Evolutionary conservation across 306 rosid species (phyloP), one percentile per base, ranked within the genome.

Genomic region (Vigna angularis): DNA sequence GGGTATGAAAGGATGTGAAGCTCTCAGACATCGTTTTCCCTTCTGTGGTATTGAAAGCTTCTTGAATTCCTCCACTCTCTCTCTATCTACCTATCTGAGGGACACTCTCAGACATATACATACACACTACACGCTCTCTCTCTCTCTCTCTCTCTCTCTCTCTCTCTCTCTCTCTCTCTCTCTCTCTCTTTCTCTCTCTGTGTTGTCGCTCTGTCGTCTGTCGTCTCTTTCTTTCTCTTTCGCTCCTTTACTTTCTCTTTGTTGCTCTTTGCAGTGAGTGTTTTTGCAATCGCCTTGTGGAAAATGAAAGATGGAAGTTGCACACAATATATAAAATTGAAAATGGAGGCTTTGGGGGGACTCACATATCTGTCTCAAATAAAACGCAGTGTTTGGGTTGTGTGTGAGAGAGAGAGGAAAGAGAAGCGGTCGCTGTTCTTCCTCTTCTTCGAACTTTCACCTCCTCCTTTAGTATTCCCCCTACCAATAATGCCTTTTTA

Each of bases 11-110:
- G 91, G 92, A 90, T 78, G 86, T 77, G 86, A 88, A 82, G 87
- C 87, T 84, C 87, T 89, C 83, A 83, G 89, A 89, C 89, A 94
- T 92, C 93, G 84, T 92, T 94, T 88, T 92, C 97, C 55, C 75
- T 87, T 83, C 86, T 85, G 89, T 45, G 88, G 78, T 74, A 87
- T 78, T 85, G 94, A 89, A 93, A 87, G 90, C 87, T 87, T 89
- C 89, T 79, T 88, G 73, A 84, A 88, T 83, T 78, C 78, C 81
- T 72, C 3, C 50, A 11, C 44, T 75, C 83, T 68, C 74, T 16
- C 53, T 61, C 44, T 61, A 16, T 59, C 10, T 28, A 5, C 34
- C 18, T 61, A 61, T 61, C 45, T 61, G 45, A 76, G 45, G 15
- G 82, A 24, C 70, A 72, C 78, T 71, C 75, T 66, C 65, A 77